These are phyloP conservation scores for Dimocarpus longan DNA, from an alignment of 345 rosid genomes.

Conservation along the genomic window DNA sequence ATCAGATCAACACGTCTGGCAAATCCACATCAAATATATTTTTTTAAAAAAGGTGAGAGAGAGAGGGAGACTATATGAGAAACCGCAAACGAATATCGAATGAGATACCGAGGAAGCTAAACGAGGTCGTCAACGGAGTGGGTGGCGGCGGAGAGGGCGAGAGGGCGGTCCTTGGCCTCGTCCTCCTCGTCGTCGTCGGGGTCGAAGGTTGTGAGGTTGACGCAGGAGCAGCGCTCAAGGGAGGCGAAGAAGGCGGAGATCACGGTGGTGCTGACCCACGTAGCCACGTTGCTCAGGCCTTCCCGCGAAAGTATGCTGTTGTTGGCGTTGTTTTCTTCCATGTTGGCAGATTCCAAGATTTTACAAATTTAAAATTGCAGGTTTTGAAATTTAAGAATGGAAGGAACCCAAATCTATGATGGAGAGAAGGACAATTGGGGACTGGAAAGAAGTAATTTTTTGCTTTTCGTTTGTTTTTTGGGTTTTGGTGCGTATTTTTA, in stretches of 20 bases:
- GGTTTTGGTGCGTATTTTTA: neutral
- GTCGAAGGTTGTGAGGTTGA: slow-evolving; percentile 66
- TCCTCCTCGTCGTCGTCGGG: slow-evolving; percentile 64
- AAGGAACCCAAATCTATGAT: neutral
- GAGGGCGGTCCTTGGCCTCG: slow-evolving; percentile 58
- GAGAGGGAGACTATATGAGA: neutral
- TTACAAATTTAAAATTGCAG: neutral
- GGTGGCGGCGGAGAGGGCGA: slow-evolving; percentile 40
- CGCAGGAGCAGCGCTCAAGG: slow-evolving; percentile 89
- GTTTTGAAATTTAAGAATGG: neutral
- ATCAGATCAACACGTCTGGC: neutral
- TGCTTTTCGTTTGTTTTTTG: neutral
- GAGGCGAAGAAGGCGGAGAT: slow-evolving; percentile 86
- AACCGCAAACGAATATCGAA: neutral
- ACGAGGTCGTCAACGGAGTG: slow-evolving; percentile 25
- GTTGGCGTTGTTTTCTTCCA: slow-evolving; percentile 19
- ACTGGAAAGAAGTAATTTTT: neutral
- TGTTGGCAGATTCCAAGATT: neutral
- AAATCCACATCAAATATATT: neutral
- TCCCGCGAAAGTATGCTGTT: slow-evolving; percentile 43
- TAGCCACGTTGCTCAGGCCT: slow-evolving; percentile 57
- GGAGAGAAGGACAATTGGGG: neutral
- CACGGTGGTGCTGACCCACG: slow-evolving; percentile 74
- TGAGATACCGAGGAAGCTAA: neutral
- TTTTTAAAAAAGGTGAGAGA: neutral